Percentiles rank a stretch among this genome's conserved stretches.
Conservation (phyloP, 495 filamentous ascomycete genomes). For the Lasiosphaeria ovina region DNA sequence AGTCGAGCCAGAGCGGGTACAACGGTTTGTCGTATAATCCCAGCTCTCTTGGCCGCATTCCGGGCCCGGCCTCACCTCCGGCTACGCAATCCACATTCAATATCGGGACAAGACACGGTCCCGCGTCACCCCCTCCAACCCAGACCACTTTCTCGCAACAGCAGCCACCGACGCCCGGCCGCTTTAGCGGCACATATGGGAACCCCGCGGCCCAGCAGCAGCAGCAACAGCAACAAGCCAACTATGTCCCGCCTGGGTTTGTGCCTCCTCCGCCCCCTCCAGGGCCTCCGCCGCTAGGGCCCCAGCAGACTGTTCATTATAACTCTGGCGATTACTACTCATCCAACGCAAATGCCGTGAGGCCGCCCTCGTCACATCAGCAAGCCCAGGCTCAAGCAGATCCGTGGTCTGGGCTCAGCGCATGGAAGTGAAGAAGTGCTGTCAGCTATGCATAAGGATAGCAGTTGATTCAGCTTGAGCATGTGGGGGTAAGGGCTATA, state of each 20-base stretch:
- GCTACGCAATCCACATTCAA: constrained; percentile 45
- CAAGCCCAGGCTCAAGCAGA: constrained; percentile 43
- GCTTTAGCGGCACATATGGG: constrained; percentile 44
- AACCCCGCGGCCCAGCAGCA: constrained; percentile 37
- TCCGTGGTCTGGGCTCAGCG: constrained; percentile 84
- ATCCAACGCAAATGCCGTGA: constrained; percentile 16
- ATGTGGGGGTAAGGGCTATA: no score
- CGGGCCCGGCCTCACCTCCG: constrained; percentile 48
- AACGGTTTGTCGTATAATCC: constrained; percentile 41
- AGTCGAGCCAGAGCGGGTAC: constrained; percentile 15
- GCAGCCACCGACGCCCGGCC: background rate
- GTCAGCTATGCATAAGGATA: no score
- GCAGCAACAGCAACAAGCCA: constrained; percentile 37
- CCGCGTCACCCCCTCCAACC: constrained; percentile 54
- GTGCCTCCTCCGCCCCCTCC: constrained; percentile 89
- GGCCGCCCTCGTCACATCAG: constrained; percentile 24
- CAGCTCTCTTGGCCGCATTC: constrained; percentile 47
- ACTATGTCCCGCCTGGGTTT: constrained; percentile 74
- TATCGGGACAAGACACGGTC: constrained; percentile 41
- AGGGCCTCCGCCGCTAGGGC: constrained; percentile 71
- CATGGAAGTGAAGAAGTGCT: constrained; percentile 65
- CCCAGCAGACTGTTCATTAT: constrained; percentile 62
- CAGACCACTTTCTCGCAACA: constrained; percentile 45
- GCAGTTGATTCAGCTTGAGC: no score
- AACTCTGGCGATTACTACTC: constrained; percentile 37